phyloP scores from a whole-genome alignment of 2,329 filamentous ascomycete species.

The Coniochaeta prunicola region DNA sequence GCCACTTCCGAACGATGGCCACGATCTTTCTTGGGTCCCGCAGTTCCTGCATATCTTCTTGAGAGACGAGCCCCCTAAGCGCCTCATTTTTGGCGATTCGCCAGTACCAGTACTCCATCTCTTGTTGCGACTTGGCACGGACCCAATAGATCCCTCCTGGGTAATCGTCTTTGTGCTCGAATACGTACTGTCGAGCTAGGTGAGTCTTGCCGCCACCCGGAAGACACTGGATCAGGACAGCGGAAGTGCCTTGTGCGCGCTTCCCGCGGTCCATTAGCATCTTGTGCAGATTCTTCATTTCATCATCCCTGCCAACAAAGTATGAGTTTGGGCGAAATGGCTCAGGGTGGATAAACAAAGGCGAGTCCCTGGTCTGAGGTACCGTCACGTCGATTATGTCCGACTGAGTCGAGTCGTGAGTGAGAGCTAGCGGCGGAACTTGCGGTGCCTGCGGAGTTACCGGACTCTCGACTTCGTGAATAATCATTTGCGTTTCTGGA shows the following conservation, averaged over 20 bases:
- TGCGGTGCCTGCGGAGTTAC: neutral
- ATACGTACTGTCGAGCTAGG: slow-evolving; percentile 60
- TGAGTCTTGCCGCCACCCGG: slow-evolving; percentile 65
- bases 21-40: slow-evolving; percentile 41
- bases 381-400: slow-evolving; percentile 1
- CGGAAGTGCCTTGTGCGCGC: slow-evolving; percentile 49
- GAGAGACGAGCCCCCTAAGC: slow-evolving; percentile 33
- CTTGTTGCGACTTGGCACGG: slow-evolving; percentile 50
- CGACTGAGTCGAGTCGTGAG: slow-evolving; percentile 3
- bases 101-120: slow-evolving; percentile 56
- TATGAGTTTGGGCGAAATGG: slow-evolving; percentile 56
- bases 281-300: slow-evolving; percentile 50
- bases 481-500: slow-evolving; percentile 3
- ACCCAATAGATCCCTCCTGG: slow-evolving; percentile 66
- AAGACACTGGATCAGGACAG: slow-evolving; percentile 56
- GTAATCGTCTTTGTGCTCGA: slow-evolving; percentile 49
- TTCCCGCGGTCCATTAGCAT: slow-evolving; percentile 51
- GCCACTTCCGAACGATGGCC: slow-evolving; percentile 51
- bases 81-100: slow-evolving; percentile 54
- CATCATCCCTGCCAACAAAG: slow-evolving; percentile 52
- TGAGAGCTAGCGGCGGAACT: slow-evolving; percentile 3
- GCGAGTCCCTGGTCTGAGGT: slow-evolving; percentile 8
- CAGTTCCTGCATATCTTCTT: slow-evolving; percentile 28
- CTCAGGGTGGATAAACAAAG: slow-evolving; percentile 39
- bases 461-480: neutral